These are phyloP conservation scores for Ruellia speciosa DNA, from an alignment of 305 asterid genomes.

Conservation along the genomic window DNA sequence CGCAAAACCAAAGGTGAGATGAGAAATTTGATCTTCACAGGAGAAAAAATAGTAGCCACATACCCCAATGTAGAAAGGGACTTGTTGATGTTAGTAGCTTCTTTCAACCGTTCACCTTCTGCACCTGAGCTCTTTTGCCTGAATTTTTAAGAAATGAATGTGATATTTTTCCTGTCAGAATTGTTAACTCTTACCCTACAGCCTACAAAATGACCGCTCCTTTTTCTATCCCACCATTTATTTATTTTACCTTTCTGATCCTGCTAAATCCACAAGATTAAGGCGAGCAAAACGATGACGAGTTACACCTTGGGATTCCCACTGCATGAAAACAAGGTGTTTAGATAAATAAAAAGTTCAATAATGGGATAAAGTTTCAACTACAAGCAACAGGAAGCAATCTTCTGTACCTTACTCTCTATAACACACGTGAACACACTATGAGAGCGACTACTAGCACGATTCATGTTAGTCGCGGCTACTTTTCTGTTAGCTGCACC, in stretches of 20 bases:
- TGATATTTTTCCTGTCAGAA: slow-evolving; percentile 2
- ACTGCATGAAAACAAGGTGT: slow-evolving; percentile 35
- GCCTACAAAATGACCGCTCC: not conserved
- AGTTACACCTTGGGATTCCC: slow-evolving; percentile 91
- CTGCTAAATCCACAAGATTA: slow-evolving; percentile 96
- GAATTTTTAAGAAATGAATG: slow-evolving; percentile 21
- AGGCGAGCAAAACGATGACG: slow-evolving; percentile 88
- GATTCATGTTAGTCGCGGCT: slow-evolving; percentile 96
- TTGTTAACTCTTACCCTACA: not conserved
- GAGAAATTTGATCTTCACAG: slow-evolving; percentile 17
- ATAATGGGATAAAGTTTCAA: slow-evolving; percentile 4
- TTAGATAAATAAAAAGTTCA: slow-evolving; percentile 16
- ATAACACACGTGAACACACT: slow-evolving; percentile 89
- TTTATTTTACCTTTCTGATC: slow-evolving; percentile 76
- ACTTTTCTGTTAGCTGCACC: slow-evolving; percentile 94
- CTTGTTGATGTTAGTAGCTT: slow-evolving; percentile 94
- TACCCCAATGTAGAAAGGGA: slow-evolving; percentile 97
- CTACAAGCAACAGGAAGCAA: slow-evolving; percentile 5
- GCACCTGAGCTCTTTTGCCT: slow-evolving; percentile 99
- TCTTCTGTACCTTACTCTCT: slow-evolving; percentile 71
- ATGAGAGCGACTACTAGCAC: slow-evolving; percentile 97
- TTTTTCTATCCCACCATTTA: not conserved
- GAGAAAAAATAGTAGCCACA: slow-evolving; percentile 20
- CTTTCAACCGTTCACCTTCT: slow-evolving; percentile 95
- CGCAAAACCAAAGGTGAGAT: slow-evolving; percentile 13